A percentile compares a stretch with the other conserved stretches of the same genome.
These are phyloP conservation scores for Vitis cinerea DNA, from an alignment of 164 flowering plant species.

Conservation along the genomic window DNA sequence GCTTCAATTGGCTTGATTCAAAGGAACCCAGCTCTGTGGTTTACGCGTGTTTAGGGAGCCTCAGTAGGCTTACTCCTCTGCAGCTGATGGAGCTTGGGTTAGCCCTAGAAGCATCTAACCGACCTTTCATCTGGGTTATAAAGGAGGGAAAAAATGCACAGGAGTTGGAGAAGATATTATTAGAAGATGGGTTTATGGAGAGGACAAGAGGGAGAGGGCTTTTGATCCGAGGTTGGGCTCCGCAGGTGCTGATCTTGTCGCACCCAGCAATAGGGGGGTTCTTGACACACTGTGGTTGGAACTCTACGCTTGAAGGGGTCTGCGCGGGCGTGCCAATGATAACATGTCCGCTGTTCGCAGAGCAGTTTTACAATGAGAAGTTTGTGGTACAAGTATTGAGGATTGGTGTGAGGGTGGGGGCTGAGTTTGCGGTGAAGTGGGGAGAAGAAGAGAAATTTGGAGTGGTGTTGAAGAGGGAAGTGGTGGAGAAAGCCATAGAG, in stretches of 20 bases:
- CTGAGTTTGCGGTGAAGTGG: conserved; percentile 13
- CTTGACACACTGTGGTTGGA: conserved; percentile 60
- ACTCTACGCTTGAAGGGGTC: conserved; percentile 46
- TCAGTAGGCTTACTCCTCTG: conserved; percentile 11
- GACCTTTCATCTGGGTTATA: conserved; percentile 52
- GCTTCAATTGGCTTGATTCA: conserved; percentile 47
- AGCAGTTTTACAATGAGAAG: conserved; percentile 53
- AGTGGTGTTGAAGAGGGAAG: conserved; percentile 27
- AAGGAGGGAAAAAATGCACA: conserved; percentile 1
- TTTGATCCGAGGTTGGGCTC: conserved; percentile 42
- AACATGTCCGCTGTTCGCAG: conserved; percentile 56
- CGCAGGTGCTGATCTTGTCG: conserved; percentile 38
- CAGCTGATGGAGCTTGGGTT: conserved; percentile 51
- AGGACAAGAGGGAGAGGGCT: conserved; percentile 27
- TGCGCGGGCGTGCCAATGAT: conserved; percentile 43
- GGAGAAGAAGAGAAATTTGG: conserved; percentile 27
- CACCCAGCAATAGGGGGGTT: conserved; percentile 42
- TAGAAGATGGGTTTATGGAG: conserved; percentile 22
- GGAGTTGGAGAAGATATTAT: conserved; percentile 27
- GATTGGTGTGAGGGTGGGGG: conserved; percentile 33
- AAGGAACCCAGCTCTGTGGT: conserved; percentile 35
- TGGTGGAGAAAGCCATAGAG: conserved; percentile 26
- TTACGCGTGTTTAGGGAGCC: conserved; percentile 56
- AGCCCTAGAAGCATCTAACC: conserved; percentile 48
- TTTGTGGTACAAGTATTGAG: conserved; percentile 30